phyloP scores from a whole-genome alignment of 2,329 filamentous ascomycete species.

The Fusarium guadeloupense region DNA sequence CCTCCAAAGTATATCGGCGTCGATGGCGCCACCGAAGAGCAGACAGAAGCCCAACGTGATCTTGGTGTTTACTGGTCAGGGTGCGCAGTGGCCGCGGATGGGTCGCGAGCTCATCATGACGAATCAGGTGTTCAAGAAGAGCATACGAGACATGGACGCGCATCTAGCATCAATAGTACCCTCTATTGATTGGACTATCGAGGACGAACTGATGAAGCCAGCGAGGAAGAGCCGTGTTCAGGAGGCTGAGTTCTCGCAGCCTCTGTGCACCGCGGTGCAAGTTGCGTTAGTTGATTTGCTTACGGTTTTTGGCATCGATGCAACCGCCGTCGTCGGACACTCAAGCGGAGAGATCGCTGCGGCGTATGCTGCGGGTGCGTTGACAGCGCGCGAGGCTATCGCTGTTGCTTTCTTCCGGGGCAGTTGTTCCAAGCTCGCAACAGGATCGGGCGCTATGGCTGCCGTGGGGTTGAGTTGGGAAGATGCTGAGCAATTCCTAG shows the following conservation, averaged over 20 bases:
- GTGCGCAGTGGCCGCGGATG: constrained; percentile 46
- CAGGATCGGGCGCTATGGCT: constrained; percentile 48
- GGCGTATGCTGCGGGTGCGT: constrained; percentile 52
- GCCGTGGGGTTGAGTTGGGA: constrained; percentile 48
- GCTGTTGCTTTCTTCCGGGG: constrained; percentile 53
- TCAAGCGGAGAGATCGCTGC: constrained; percentile 57
- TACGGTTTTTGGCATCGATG: constrained; percentile 39
- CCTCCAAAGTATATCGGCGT: background rate
- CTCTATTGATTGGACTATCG: background rate
- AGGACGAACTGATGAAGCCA: background rate
- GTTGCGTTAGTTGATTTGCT: constrained; percentile 46
- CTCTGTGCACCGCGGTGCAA: constrained; percentile 55
- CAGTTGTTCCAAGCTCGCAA: constrained; percentile 4
- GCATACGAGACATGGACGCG: too few species aligned
- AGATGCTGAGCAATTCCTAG: constrained; percentile 42
- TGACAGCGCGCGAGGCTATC: constrained; percentile 51
- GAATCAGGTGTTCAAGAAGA: constrained; percentile 38
- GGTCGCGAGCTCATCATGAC: background rate
- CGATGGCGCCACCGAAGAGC: background rate
- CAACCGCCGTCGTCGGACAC: constrained; percentile 53
- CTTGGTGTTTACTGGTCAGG: constrained; percentile 48
- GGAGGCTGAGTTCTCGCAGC: constrained; percentile 51
- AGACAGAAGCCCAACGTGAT: background rate
- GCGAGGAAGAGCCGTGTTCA: constrained; percentile 34
- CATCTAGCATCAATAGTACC: too few species aligned